phyloP scores from a whole-genome alignment of 179 eudicot species.

The Nepenthes alata region DNA sequence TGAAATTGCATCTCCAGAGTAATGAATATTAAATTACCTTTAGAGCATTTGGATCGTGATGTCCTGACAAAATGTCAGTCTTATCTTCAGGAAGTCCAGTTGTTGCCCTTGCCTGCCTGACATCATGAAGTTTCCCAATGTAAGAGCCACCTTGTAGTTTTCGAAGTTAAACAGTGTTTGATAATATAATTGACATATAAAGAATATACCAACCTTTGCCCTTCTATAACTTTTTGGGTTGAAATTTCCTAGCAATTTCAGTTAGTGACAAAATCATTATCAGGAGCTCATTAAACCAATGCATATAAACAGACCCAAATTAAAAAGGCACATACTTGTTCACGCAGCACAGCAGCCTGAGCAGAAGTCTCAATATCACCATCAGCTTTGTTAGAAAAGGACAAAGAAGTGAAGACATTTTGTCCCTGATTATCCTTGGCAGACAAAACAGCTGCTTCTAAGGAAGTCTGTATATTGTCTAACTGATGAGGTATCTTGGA shows the following conservation, averaged over 20 bases:
- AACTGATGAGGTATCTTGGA: constrained; percentile 4
- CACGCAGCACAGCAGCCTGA: constrained; percentile 75
- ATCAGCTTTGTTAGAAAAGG: constrained; percentile 12
- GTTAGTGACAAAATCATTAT: constrained; percentile 6
- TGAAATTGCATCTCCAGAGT: background rate
- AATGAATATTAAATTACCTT: constrained; percentile 37
- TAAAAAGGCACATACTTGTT: constrained; percentile 50
- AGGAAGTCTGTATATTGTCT: constrained; percentile 8
- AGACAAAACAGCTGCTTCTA: constrained; percentile 6
- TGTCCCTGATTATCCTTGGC: constrained; percentile 7
- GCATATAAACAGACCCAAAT: constrained; percentile 4
- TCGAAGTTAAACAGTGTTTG: background rate
- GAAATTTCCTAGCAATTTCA: constrained; percentile 57
- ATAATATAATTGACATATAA: background rate
- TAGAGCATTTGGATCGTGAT: constrained; percentile 72
- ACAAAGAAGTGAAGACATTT: constrained; percentile 7
- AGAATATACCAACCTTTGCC: constrained; percentile 49
- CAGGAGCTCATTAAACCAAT: constrained; percentile 8
- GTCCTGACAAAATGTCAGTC: constrained; percentile 56
- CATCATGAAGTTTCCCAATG: constrained; percentile 11
- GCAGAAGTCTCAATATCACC: constrained; percentile 68
- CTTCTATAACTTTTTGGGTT: constrained; percentile 57
- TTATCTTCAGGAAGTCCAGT: constrained; percentile 48
- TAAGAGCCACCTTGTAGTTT: constrained; percentile 15
- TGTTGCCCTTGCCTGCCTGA: constrained; percentile 55